Conservation (phyloP, 768 basidiomycete genomes). For the Boletus rex-veris region DNA sequence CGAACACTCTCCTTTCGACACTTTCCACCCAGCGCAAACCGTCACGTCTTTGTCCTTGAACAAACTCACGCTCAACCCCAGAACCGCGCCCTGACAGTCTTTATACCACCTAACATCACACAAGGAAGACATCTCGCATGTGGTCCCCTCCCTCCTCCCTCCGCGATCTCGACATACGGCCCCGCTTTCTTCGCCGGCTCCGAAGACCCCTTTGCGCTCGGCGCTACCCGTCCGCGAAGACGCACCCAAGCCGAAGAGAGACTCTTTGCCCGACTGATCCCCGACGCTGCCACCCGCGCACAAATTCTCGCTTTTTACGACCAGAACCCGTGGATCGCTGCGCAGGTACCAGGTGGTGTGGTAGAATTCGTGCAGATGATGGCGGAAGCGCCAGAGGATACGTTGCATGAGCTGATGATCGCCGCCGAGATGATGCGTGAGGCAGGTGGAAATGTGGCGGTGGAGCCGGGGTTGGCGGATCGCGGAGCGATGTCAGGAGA, state of each 20-base stretch:
- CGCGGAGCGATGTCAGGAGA: slow-evolving; percentile 38
- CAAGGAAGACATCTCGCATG: slow-evolving; percentile 61
- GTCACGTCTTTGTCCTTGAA: slow-evolving; percentile 78
- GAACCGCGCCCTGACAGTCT: slow-evolving; percentile 54
- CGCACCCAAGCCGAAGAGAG: slow-evolving; percentile 47
- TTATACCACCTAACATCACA: slow-evolving; percentile 60
- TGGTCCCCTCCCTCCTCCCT: slow-evolving; percentile 81
- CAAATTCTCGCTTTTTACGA: slow-evolving; percentile 63
- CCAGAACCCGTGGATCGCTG: slow-evolving; percentile 50
- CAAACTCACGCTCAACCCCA: slow-evolving; percentile 41
- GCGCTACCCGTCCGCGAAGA: slow-evolving; percentile 30
- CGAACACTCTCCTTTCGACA: slow-evolving; percentile 36
- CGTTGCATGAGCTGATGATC: slow-evolving; percentile 56
- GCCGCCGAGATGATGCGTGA: slow-evolving; percentile 40
- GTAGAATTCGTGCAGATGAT: slow-evolving; percentile 60
- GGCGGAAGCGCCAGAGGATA: slow-evolving; percentile 52
- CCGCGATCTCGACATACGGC: slow-evolving; percentile 60
- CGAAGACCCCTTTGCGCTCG: slow-evolving; percentile 46
- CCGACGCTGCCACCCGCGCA: slow-evolving; percentile 47
- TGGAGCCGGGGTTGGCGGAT: slow-evolving; percentile 21
- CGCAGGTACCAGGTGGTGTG: slow-evolving; percentile 61
- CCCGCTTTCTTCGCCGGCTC: slow-evolving; percentile 65
- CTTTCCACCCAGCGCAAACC: slow-evolving; percentile 27
- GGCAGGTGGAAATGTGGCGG: slow-evolving; percentile 26
- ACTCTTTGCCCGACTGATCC: slow-evolving; percentile 48